Evolutionary conservation across 176 grass and related monocot species (phyloP).

Genomic region (Elymus sibiricus): DNA sequence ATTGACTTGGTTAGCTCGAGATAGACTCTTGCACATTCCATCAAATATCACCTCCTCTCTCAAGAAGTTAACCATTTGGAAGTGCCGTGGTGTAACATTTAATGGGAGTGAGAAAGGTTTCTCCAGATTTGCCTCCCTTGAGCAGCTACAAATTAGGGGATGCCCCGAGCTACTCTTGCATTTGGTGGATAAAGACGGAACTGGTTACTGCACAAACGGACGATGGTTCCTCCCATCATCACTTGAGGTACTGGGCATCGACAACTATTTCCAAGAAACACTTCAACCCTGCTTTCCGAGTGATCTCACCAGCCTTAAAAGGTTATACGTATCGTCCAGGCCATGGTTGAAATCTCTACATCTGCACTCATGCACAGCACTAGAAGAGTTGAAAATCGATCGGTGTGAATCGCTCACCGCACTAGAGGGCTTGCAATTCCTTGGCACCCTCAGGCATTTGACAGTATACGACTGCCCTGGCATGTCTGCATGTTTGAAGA

Average conservation of each 20-base stretch:
- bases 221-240: background rate
- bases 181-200: background rate
- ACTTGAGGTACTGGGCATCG: background rate
- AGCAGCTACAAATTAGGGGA: rapidly evolving
- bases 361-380: background rate
- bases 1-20: background rate
- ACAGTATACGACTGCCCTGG: rapidly evolving
- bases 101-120: background rate
- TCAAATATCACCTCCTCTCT: background rate
- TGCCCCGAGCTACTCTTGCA: background rate
- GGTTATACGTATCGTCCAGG: rapidly evolving
- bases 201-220: background rate
- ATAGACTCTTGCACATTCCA: background rate
- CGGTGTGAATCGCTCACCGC: background rate
- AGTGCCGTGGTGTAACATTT: rapidly evolving
- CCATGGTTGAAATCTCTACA: background rate
- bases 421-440: conserved; percentile 19
- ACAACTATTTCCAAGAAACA: background rate
- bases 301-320: background rate
- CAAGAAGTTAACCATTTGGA: rapidly evolving
- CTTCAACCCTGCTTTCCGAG: background rate
- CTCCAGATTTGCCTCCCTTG: background rate
- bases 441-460: background rate
- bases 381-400: background rate
- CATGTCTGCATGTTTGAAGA: background rate